A percentile compares a stretch with the other conserved stretches of the same genome.
These are phyloP conservation scores for Claviceps sp. DNA, from an alignment of 2,329 filamentous ascomycete genomes.

Conservation along the genomic window DNA sequence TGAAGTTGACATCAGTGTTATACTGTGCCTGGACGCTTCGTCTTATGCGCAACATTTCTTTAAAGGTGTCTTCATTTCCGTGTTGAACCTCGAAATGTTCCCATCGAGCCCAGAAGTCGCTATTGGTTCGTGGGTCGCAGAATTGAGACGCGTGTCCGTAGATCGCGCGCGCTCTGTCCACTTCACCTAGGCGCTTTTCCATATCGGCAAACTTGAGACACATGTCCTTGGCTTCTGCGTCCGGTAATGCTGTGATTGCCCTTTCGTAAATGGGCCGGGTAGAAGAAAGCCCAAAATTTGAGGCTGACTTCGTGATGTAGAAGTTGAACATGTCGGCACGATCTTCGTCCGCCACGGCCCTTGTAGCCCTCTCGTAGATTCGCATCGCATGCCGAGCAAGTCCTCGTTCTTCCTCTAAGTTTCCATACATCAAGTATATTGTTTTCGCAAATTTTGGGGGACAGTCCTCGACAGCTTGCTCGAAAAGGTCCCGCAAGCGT, in stretches of 20 bases:
- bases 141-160: conserved; percentile 96
- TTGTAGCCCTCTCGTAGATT: conserved; percentile 93
- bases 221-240: conserved; percentile 90
- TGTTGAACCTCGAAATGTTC: conserved; percentile 95
- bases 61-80: conserved; percentile 98
- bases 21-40: conserved; percentile 94
- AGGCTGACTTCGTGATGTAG: conserved; percentile 97
- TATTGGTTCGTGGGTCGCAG: conserved; percentile 83
- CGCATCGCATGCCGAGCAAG: conserved; percentile 95
- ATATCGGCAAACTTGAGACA: conserved; percentile 97
- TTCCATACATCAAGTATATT: conserved; percentile 96
- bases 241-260: conserved; percentile 84
- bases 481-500: conserved; percentile 83
- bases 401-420: conserved; percentile 88
- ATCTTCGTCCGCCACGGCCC: conserved; percentile 89
- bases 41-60: conserved; percentile 97
- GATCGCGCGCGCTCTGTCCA: conserved; percentile 88
- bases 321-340: conserved; percentile 97
- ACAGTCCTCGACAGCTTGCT: conserved; percentile 90
- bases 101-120: conserved; percentile 92
- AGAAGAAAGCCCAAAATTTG: conserved; percentile 92
- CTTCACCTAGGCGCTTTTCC: conserved; percentile 82
- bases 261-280: conserved; percentile 93
- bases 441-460: conserved; percentile 93
- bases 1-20: conserved; percentile 98